Evolutionary conservation across 768 basidiomycete genomes (phyloP).

Genomic region (Auricularia sp.): DNA sequence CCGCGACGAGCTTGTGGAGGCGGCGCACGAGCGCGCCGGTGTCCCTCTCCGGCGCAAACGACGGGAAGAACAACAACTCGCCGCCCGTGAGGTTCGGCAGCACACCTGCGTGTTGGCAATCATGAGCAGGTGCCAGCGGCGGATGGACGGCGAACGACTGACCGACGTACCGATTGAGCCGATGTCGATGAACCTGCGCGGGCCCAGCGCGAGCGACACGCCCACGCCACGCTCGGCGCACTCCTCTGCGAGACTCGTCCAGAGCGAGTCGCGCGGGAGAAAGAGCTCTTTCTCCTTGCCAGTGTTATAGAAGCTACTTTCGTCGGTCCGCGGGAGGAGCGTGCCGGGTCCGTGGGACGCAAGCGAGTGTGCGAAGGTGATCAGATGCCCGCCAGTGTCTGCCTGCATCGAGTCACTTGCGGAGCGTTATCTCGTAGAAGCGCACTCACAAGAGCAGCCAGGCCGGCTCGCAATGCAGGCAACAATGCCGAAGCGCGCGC

Average conservation of each 20-base stretch:
- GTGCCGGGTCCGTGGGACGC: slow-evolving; percentile 69
- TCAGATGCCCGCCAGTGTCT: slow-evolving; percentile 59
- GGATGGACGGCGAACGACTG: background rate
- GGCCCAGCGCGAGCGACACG: slow-evolving; percentile 81
- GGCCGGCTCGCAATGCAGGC: slow-evolving; percentile 59
- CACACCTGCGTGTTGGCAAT: slow-evolving; percentile 32
- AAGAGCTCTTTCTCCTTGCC: slow-evolving; percentile 82
- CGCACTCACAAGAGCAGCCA: slow-evolving; percentile 43
- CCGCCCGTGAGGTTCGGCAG: slow-evolving; percentile 76
- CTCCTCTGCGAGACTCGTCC: slow-evolving; percentile 79
- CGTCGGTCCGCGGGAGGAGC: slow-evolving; percentile 45
- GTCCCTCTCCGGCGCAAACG: slow-evolving; percentile 70
- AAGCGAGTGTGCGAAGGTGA: slow-evolving; percentile 59
- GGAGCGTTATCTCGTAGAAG: slow-evolving; percentile 32
- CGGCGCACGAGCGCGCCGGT: slow-evolving; percentile 60
- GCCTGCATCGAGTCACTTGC: background rate
- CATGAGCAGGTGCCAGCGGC: slow-evolving; percentile 5
- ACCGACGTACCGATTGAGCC: slow-evolving; percentile 62
- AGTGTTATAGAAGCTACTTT: slow-evolving; percentile 64
- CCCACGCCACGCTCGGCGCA: slow-evolving; percentile 85
- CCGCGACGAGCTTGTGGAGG: slow-evolving; percentile 52
- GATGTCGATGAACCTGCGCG: slow-evolving; percentile 70
- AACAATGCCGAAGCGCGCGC: slow-evolving; percentile 49
- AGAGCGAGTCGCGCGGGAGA: slow-evolving; percentile 62
- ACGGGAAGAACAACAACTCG: slow-evolving; percentile 83